Percentiles rank a stretch among this genome's conserved stretches.
Conservation (phyloP, 78 protist species). For the Dictyostelium firmibasis region DNA sequence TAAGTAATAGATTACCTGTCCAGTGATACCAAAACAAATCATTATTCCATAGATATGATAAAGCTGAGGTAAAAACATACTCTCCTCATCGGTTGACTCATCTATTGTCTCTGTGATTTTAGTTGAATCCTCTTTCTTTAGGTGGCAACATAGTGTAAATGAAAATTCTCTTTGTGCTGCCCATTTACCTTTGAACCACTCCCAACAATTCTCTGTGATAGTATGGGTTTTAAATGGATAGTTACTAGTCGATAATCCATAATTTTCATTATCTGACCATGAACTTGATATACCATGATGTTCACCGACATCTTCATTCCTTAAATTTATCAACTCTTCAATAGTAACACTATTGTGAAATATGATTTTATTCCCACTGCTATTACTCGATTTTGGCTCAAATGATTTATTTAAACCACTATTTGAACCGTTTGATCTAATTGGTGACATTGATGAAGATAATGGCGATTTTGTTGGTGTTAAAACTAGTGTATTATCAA, state of each 20-base stretch:
- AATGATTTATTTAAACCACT: background rate
- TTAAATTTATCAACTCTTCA: background rate
- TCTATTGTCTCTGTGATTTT: background rate
- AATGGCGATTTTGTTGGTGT: background rate
- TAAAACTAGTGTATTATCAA: background rate
- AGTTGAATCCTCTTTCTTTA: background rate
- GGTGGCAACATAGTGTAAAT: slow-evolving; percentile 7
- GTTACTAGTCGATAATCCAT: background rate
- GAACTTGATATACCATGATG: background rate
- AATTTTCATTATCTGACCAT: background rate
- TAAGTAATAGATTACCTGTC: background rate
- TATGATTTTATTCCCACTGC: background rate
- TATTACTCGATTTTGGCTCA: background rate
- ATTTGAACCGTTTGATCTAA: background rate
- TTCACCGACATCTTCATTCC: background rate
- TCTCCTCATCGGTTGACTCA: slow-evolving; percentile 31
- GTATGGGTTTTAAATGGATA: slow-evolving; percentile 34
- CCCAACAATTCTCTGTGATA: slow-evolving; percentile 8
- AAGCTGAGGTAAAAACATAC: slow-evolving; percentile 12
- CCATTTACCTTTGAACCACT: slow-evolving; percentile 44
- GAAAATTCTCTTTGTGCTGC: slow-evolving; percentile 43
- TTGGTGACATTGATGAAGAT: background rate
- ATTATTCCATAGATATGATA: background rate
- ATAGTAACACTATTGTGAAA: background rate
- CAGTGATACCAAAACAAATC: background rate